These are phyloP conservation scores for Danielia reshetovae DNA, from an alignment of 805 yeast species.

Conservation along the genomic window DNA sequence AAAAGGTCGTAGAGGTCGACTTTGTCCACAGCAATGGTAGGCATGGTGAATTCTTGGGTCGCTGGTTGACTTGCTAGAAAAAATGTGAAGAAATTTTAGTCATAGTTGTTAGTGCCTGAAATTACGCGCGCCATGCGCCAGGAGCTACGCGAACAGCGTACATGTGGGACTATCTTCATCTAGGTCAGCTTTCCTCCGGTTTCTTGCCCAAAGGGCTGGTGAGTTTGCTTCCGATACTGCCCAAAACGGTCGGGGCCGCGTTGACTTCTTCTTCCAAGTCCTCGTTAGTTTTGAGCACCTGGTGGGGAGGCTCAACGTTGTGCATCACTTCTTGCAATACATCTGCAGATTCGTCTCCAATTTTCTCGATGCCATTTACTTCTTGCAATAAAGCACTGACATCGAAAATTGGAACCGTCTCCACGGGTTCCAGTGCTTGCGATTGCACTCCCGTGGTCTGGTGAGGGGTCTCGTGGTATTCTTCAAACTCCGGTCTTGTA, in stretches of 20 bases:
- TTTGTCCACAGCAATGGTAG: conserved; percentile 94
- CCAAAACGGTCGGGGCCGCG: conserved; percentile 6
- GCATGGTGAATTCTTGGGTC: conserved; percentile 54
- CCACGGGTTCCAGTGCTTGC: conserved; percentile 4
- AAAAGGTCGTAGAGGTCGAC: conserved; percentile 82
- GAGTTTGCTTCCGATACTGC: conserved; percentile 4
- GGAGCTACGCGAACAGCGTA: neutral
- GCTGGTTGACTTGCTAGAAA: conserved; percentile 3
- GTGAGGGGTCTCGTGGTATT: conserved; percentile 13
- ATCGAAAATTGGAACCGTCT: conserved; percentile 35
- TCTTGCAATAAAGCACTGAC: conserved; percentile 41
- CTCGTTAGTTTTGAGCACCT: conserved; percentile 6
- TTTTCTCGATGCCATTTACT: conserved; percentile 40
- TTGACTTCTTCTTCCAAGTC: conserved; percentile 12
- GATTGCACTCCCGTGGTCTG: conserved; percentile 11
- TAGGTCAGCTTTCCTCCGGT: neutral
- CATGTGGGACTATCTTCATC: neutral
- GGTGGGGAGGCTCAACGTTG: conserved; percentile 4
- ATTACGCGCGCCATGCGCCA: conserved; percentile 8
- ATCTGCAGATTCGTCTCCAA: conserved; percentile 21
- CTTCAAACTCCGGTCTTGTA: conserved; percentile 9
- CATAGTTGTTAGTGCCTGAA: conserved; percentile 9
- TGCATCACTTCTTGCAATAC: conserved; percentile 7
- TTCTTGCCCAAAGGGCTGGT: neutral
- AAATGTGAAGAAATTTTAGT: conserved; percentile 12